Conservation (phyloP, 2,329 filamentous ascomycete genomes). For the Curvularia sp. region DNA sequence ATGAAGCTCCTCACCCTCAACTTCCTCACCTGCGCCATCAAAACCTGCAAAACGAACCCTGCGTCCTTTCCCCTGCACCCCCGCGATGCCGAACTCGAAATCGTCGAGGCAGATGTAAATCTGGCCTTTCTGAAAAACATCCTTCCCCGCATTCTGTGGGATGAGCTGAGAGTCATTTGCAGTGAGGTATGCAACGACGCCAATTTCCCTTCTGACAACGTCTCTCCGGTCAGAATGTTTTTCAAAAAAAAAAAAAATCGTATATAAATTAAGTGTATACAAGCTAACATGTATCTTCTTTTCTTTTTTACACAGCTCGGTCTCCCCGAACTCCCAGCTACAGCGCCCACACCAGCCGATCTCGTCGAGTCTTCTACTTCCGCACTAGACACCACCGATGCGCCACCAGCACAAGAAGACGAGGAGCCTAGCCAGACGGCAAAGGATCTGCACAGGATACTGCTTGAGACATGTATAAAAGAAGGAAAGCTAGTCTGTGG, state of each 20-base stretch:
- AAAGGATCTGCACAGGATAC: conserved; percentile 77
- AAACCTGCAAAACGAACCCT: conserved; percentile 84
- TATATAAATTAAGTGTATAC: not conserved
- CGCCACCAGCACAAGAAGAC: conserved; percentile 51
- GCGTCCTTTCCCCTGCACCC: conserved; percentile 90
- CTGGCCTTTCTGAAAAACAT: conserved; percentile 82
- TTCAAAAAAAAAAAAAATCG: not conserved
- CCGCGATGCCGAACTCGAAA: conserved; percentile 86
- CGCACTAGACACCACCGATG: conserved; percentile 32
- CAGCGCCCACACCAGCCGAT: conserved; percentile 42
- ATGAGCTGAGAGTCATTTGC: conserved; percentile 75
- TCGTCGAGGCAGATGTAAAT: conserved; percentile 82
- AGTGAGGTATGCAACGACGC: conserved; percentile 66
- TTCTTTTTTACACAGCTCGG: conserved; percentile 65
- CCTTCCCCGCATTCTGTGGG: conserved; percentile 87
- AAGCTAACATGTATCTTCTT: not conserved
- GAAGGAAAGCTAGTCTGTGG: conserved; percentile 90
- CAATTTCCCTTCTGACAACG: not conserved
- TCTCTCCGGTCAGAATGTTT: no score
- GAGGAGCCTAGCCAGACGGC: conserved; percentile 71
- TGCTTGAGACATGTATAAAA: conserved; percentile 88
- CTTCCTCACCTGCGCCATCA: conserved; percentile 95
- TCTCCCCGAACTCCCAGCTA: conserved; percentile 71
- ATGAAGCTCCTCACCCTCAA: conserved; percentile 98
- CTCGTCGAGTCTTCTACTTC: conserved; percentile 32